Evolutionary conservation across 805 yeast species (phyloP).

Genomic region (Saturnispora besseyi): DNA sequence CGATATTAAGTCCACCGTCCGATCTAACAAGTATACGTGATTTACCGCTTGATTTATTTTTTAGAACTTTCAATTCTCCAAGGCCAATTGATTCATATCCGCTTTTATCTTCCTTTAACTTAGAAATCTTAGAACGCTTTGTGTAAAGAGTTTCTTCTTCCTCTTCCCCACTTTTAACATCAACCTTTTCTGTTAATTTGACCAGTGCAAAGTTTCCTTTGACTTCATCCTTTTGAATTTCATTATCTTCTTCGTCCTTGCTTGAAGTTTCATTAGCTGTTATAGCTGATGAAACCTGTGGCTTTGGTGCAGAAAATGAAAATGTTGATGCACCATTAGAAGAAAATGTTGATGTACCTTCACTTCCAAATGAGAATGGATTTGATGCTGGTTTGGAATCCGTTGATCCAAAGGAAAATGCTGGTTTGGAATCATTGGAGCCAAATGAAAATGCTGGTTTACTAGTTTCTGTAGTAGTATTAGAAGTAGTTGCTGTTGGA

Average conservation of each 20-base stretch:
- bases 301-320: slow-evolving; percentile 3
- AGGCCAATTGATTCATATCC: slow-evolving; percentile 61
- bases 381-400: slow-evolving; percentile 5
- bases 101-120: slow-evolving; percentile 44
- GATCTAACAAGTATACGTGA: slow-evolving; percentile 73
- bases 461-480: slow-evolving; percentile 2
- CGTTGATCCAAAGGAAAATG: slow-evolving; percentile 17
- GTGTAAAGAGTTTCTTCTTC: slow-evolving; percentile 56
- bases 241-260: slow-evolving; percentile 25
- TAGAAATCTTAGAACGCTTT: slow-evolving; percentile 64
- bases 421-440: slow-evolving; percentile 6
- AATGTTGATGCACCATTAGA: slow-evolving; percentile 1
- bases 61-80: slow-evolving; percentile 72
- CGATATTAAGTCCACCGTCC: slow-evolving; percentile 76
- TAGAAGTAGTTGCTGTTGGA: not conserved
- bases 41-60: slow-evolving; percentile 49
- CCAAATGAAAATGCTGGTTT: slow-evolving; percentile 5
- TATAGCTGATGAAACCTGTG: slow-evolving; percentile 6
- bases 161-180: slow-evolving; percentile 76
- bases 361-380: slow-evolving; percentile 12
- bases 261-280: slow-evolving; percentile 1
- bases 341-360: not conserved
- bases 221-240: slow-evolving; percentile 36
- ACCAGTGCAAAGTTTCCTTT: slow-evolving; percentile 41
- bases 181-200: slow-evolving; percentile 41